Percentiles rank a stretch among this genome's conserved stretches.
phyloP scores from a whole-genome alignment of 192 early-diverging fungal genomes.

The Haplosporangium gracile region DNA sequence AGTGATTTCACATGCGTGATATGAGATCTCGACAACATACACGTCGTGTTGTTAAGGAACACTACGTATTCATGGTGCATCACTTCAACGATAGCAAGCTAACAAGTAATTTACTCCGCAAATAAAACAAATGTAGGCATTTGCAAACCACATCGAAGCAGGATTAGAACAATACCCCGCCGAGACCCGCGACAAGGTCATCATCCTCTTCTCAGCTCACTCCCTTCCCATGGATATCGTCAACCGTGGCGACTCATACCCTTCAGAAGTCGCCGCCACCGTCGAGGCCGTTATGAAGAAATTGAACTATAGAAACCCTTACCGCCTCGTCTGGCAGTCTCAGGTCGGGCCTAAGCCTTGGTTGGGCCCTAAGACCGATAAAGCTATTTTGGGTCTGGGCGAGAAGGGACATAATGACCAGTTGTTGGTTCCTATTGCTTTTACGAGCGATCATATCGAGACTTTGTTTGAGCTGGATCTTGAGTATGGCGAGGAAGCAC shows the following conservation, averaged over 20 bases:
- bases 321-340: conserved; percentile 95
- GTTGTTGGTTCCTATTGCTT: conserved; percentile 93
- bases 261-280: conserved; percentile 87
- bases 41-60: neutral
- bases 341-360: conserved; percentile 94
- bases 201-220: conserved; percentile 96
- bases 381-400: conserved; percentile 83
- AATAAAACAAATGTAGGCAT: conserved; percentile 60
- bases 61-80: neutral
- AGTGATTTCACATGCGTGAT: neutral
- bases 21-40: conserved; percentile 5
- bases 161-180: conserved; percentile 75
- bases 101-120: neutral
- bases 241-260: conserved; percentile 92
- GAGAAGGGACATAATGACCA: conserved; percentile 84
- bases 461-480: conserved; percentile 97
- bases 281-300: conserved; percentile 85
- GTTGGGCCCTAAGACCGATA: conserved; percentile 91
- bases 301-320: conserved; percentile 81
- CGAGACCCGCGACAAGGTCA: conserved; percentile 75
- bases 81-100: neutral
- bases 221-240: conserved; percentile 95
- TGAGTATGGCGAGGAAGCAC: conserved; percentile 90
- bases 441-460: conserved; percentile 97
- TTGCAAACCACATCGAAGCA: conserved; percentile 83